Base-by-base conservation (phyloP, 179 eudicot genomes). In the Heliamphora pulchella region DNA sequence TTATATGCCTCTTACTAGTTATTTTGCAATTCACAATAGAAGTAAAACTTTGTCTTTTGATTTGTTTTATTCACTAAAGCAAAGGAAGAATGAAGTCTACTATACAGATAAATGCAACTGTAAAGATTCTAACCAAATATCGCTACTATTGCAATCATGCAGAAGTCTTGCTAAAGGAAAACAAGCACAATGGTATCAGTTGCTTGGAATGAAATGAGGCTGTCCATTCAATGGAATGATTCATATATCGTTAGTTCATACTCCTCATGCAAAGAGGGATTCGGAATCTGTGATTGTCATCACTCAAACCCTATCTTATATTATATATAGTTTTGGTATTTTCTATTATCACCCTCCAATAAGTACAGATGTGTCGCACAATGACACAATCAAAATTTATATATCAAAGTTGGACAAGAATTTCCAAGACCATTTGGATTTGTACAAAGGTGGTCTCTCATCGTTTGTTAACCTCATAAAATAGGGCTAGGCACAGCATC, bases 221-320 rank as follows among this genome's bases (percentile, higher is more conserved):
- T 7, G 46, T 43, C 71, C 71, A 39, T 46, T 3, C 9, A 17
- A 67, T 39, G 44, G 31, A 65, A 65, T 65, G 69, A 22, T 31
- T 31, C 17, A 41, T 10, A 31, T 5, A 65, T 8, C 31, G 9
- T 31, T 11, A 31, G 46, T 65, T 65, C 71, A 67, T 39, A 39
- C 41, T 67, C 43, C 71, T 67, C 50, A 39, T 5, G 71, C 71
- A 67, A 39, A 67, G 71, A 67, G 14, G 71, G 18, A 66, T 43
- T 67, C 48, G 5, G 2, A 48, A 48, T 5, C 2, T 48, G 2
- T 48, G 51, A 48, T 48, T 2, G 51, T 5, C 51, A 48, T 48
- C 5, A 48, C 5, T 48, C 5, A 2, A 48, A 48, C 3, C 51
- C 2, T 48, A 48, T 48, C 5, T 2, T 48, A 5, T 48, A 2